These are phyloP conservation scores for Dactylorhiza incarnata DNA, from an alignment of 106 monocot species.

Conservation along the genomic window DNA sequence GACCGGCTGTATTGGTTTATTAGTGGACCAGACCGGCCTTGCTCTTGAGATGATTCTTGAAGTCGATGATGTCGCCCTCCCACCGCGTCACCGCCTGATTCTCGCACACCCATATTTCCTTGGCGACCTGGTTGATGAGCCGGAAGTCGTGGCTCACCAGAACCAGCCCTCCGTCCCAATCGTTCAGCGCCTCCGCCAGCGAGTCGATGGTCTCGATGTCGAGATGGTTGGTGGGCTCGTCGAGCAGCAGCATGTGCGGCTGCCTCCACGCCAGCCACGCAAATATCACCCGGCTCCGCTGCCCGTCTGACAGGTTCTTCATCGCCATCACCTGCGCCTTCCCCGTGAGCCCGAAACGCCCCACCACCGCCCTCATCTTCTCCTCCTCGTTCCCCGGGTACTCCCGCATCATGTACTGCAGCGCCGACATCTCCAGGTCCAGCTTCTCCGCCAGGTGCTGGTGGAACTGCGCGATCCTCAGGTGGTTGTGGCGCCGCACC, in stretches of 20 bases:
- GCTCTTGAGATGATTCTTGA: slow-evolving; percentile 71
- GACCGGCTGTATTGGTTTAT: not conserved
- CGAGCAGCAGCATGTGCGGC: slow-evolving; percentile 75
- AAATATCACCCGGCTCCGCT: slow-evolving; percentile 77
- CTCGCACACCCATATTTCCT: slow-evolving; percentile 90
- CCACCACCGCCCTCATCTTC: slow-evolving; percentile 77
- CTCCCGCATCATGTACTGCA: slow-evolving; percentile 80
- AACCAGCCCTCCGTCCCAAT: slow-evolving; percentile 81
- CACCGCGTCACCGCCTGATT: slow-evolving; percentile 63
- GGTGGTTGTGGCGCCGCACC: slow-evolving; percentile 93
- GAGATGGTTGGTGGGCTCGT: slow-evolving; percentile 85
- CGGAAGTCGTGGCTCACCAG: slow-evolving; percentile 87
- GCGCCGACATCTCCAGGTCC: slow-evolving; percentile 80
- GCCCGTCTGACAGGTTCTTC: slow-evolving; percentile 81
- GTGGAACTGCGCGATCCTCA: slow-evolving; percentile 91
- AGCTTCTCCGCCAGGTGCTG: slow-evolving; percentile 94
- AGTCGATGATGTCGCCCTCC: slow-evolving; percentile 84
- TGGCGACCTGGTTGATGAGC: slow-evolving; percentile 75
- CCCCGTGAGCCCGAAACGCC: slow-evolving; percentile 75
- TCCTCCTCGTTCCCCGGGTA: slow-evolving; percentile 92
- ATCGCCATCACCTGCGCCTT: slow-evolving; percentile 87
- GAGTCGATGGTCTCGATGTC: slow-evolving; percentile 89
- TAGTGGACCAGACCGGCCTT: slow-evolving; percentile 55
- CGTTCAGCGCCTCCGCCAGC: slow-evolving; percentile 72
- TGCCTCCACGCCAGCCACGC: slow-evolving; percentile 79